A percentile compares a stretch with the other conserved stretches of the same genome.
These are phyloP conservation scores for Cyberlindnera xylosilytica DNA, from an alignment of 805 yeast species.

Conservation along the genomic window DNA sequence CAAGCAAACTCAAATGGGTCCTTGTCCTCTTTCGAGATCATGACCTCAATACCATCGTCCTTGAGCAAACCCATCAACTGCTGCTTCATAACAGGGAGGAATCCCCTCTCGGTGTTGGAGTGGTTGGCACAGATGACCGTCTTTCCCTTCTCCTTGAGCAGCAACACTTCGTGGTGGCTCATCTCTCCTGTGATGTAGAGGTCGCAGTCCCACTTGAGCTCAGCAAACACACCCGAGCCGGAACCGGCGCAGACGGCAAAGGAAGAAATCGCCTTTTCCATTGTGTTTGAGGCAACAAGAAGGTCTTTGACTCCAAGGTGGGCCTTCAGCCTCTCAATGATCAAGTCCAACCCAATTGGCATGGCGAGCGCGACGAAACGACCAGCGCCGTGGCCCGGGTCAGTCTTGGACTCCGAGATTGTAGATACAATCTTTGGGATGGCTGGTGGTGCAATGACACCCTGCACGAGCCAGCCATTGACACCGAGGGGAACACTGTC, in stretches of 20 bases:
- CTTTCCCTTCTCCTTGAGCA: slow-evolving; percentile 65
- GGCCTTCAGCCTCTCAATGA: slow-evolving; percentile 51
- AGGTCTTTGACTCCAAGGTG: slow-evolving; percentile 51
- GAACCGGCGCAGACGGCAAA: slow-evolving; percentile 96
- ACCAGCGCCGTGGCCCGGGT: slow-evolving; percentile 74
- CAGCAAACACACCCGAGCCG: slow-evolving; percentile 89
- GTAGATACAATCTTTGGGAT: slow-evolving; percentile 24
- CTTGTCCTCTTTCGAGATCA: slow-evolving; percentile 20
- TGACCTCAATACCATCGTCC: slow-evolving; percentile 8
- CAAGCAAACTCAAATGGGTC: slow-evolving; percentile 25
- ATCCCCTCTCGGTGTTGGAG: slow-evolving; percentile 90
- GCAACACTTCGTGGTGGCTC: slow-evolving; percentile 88
- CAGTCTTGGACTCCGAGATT: slow-evolving; percentile 41
- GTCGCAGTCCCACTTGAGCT: slow-evolving; percentile 45
- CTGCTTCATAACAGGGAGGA: slow-evolving; percentile 48
- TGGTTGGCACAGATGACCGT: slow-evolving; percentile 81
- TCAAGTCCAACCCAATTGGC: slow-evolving; percentile 39
- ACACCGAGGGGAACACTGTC: slow-evolving; percentile 94
- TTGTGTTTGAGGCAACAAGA: slow-evolving; percentile 52
- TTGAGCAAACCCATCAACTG: slow-evolving; percentile 28
- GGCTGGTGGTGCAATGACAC: slow-evolving; percentile 37
- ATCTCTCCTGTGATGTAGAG: slow-evolving; percentile 87
- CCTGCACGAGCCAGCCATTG: slow-evolving; percentile 83
- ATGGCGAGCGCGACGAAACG: slow-evolving; percentile 51
- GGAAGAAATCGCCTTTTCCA: slow-evolving; percentile 37